Conservation (phyloP, 1,284 basidiomycete genomes). For the Sporisorium reilianum region DNA sequence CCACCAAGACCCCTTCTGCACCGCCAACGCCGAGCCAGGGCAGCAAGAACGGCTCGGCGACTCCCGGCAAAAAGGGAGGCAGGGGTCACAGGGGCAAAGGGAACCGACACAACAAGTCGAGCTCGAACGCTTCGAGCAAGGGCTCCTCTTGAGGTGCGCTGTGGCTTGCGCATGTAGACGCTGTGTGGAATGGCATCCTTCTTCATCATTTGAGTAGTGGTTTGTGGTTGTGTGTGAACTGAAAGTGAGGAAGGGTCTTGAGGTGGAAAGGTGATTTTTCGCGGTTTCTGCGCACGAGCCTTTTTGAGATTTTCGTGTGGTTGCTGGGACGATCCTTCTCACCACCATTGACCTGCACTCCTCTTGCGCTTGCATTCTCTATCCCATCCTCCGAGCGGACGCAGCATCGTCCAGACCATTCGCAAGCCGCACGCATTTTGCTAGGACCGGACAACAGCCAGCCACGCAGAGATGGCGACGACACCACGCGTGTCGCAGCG, state of each 20-base stretch:
- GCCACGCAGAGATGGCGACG: conserved; percentile 13
- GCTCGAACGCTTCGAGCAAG: conserved; percentile 26
- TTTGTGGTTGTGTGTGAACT: not conserved
- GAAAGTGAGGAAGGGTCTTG: no score
- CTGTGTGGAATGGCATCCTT: not conserved
- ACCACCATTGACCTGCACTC: not conserved
- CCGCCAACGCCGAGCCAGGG: conserved; percentile 13
- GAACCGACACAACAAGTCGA: conserved; percentile 38
- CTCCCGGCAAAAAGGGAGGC: conserved; percentile 22
- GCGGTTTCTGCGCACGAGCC: conserved; percentile 33
- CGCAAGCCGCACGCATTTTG: not conserved
- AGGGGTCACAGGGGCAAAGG: conserved; percentile 27
- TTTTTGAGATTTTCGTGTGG: not conserved
- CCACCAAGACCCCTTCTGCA: not conserved
- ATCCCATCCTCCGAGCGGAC: no score
- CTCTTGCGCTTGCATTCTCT: no score
- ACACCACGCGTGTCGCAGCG: conserved; percentile 38
- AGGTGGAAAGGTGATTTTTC: not conserved
- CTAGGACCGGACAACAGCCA: no score
- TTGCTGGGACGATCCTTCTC: not conserved
- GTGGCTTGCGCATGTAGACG: not conserved
- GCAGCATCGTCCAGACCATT: not conserved
- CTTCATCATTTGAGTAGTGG: not conserved
- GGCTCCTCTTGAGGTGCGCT: conserved; percentile 8
- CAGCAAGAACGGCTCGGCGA: conserved; percentile 27